Base-by-base conservation (phyloP, 208 protist species). In the Phytomonas francai region DNA sequence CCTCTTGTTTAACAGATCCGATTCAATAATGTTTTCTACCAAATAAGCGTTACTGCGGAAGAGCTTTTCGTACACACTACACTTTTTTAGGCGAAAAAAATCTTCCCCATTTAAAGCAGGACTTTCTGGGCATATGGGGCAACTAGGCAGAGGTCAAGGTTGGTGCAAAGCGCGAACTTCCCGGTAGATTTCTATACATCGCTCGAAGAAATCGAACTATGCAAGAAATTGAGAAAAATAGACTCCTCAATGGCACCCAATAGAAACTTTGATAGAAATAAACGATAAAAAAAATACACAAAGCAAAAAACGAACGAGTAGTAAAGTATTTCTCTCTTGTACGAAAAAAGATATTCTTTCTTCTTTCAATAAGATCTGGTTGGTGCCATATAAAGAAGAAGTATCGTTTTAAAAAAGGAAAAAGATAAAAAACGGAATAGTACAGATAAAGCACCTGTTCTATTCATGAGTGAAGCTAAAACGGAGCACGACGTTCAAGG, bases 11-110 rank as follows among this genome's bases (percentile, higher is more conserved):
- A 74, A 71, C 8, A 70, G 63, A 12, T 79, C 78, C 1, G 79
- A 84, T 45, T 88, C 49, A 36, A 82, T 79, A 11, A 88, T 29
- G 16, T 59, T 71, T 4, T 83, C 78, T 4, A 71, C 36, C 14
- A 90, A 69, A 68, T 82, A 93, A 33, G 45, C 45, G 45, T 59
- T 67, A 16, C 73, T 31, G 70, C 83, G 89, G 77, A 77, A 89
- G 25, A 87, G 76, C 2, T 76, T 76, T 0, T 81, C 84, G 58
- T 83, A 93, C 22, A 68, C 74, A 25, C 78, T 74, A 71, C 87
- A 93, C 73, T 89, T 79, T 25, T 68, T n/a, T n/a, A n/a, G n/a
- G n/a, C n/a, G n/a, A n/a, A 25, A 87, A 86, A n/a, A 71, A 28
- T 58, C 74, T 80, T 25, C 70, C 66, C 60, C 87, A 93, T 32